Conservation (phyloP, 1,284 basidiomycete genomes). For the Neonothopanus nambi region DNA sequence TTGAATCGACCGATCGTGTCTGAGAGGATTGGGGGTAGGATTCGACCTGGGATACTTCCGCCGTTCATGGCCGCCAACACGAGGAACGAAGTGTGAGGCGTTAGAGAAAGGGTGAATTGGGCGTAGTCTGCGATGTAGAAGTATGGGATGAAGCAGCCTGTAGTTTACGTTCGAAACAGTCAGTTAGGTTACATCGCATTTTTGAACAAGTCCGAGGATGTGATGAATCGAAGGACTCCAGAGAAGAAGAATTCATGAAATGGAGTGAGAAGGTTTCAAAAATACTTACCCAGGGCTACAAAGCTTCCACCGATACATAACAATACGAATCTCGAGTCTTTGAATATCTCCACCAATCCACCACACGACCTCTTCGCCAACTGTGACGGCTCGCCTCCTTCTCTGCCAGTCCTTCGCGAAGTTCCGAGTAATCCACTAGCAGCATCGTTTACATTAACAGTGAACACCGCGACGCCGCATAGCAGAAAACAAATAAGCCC, state of each 20-base stretch:
- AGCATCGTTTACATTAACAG: constrained; percentile 34
- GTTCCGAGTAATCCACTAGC: too few relatives aligned
- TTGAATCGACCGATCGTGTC: constrained; percentile 66
- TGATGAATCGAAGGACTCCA: too few relatives aligned
- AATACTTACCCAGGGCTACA: constrained; percentile 44
- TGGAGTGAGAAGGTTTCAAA: not conserved
- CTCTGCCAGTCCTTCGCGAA: too few relatives aligned
- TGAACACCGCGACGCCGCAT: constrained; percentile 42
- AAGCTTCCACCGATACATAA: constrained; percentile 49
- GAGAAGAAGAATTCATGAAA: too few relatives aligned
- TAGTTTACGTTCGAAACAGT: not conserved
- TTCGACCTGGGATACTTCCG: constrained; percentile 60
- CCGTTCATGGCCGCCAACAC: constrained; percentile 66
- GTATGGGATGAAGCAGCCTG: constrained; percentile 63
- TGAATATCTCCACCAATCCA: constrained; percentile 31
- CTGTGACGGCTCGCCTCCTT: too few relatives aligned
- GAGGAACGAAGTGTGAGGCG: constrained; percentile 43
- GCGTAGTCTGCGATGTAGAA: constrained; percentile 63
- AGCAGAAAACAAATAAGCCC: constrained; percentile 42
- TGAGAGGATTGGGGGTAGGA: constrained; percentile 60
- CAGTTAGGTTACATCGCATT: too few relatives aligned
- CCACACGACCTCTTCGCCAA: too few relatives aligned
- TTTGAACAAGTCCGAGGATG: too few relatives aligned
- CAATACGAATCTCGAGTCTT: constrained; percentile 45
- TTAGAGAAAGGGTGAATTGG: constrained; percentile 36